Base-by-base conservation (phyloP, 371 early-diverging fungal species). In the Syncephalis fuscata region DNA sequence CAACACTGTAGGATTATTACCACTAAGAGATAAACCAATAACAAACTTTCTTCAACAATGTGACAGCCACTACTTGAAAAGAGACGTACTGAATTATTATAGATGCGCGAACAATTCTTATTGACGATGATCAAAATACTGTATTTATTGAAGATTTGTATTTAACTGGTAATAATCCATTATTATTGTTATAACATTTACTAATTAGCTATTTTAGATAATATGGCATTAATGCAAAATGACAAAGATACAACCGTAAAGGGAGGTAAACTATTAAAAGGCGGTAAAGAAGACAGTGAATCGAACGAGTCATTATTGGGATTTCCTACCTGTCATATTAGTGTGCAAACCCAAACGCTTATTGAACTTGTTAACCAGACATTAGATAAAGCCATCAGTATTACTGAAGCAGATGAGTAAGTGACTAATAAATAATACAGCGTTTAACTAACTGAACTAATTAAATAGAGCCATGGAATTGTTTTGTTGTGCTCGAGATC, bases 341-440 rank as follows among this genome's bases (percentile, higher is more conserved):
- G 65, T 56, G 57, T 58, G 14, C 73, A 69, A 21, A 67, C 70
- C 9, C 71, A 71, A 53, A 64, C 65, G 11, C 48, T 74, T 22
- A 61, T 73, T 0, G 74, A 74, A 26, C 56, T 67, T 44, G 73
- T 63, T 2, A 58, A 62, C 46, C 60, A 68, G 38, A 71, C 65
- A 2, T 46, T 73, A 15, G 51, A 21, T 48, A 15, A 63, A 60
- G 46, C 46, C 8, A 16, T 11, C 10, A 46, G 14, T 17, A 1
- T 22, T 10, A 20, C 8, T 17, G 26, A 46, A 25, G 15, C 8
- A 22, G 24, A 32, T 11, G 32, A 17, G 46, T 46, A 25, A 51
- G 57, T 52, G 24, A 24, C n/a, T n/a, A n/a, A n/a, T n/a, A n/a
- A n/a, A n/a, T n/a, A n/a, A n/a, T n/a, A n/a, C n/a, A n/a, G n/a